phyloP scores from a whole-genome alignment of 495 filamentous ascomycete species.

The Niebla homalea region DNA sequence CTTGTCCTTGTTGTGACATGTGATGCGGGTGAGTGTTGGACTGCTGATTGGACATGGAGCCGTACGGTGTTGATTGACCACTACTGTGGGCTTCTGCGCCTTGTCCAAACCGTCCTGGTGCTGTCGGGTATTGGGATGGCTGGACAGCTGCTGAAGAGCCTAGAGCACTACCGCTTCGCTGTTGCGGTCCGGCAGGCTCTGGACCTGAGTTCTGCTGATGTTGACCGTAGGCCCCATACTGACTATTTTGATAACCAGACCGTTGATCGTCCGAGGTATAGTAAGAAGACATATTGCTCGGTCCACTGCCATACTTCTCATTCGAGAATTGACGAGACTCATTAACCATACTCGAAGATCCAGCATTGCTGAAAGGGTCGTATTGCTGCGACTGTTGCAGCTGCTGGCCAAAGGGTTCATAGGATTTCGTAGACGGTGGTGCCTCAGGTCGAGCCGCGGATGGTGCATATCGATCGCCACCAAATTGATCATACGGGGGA shows the following conservation, averaged over 20 bases:
- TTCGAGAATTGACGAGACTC: not conserved
- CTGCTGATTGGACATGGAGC: slow-evolving; percentile 54
- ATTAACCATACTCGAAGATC: not conserved
- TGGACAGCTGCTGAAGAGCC: slow-evolving; percentile 58
- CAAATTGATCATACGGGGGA: slow-evolving; percentile 27
- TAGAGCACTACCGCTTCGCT: slow-evolving; percentile 61
- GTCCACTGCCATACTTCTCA: slow-evolving; percentile 13
- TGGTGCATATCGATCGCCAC: slow-evolving; percentile 50
- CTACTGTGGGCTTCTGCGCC: slow-evolving; percentile 62
- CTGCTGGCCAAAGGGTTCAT: slow-evolving; percentile 78
- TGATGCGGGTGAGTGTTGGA: slow-evolving; percentile 36
- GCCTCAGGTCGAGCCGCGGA: slow-evolving; percentile 41
- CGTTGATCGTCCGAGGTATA: slow-evolving; percentile 76
- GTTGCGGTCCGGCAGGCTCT: slow-evolving; percentile 56
- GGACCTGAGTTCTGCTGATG: slow-evolving; percentile 50
- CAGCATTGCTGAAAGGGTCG: slow-evolving; percentile 29
- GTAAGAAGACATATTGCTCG: slow-evolving; percentile 72
- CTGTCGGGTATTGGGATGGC: slow-evolving; percentile 59
- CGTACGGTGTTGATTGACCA: slow-evolving; percentile 81
- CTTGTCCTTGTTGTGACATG: slow-evolving; percentile 46
- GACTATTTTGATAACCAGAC: slow-evolving; percentile 65
- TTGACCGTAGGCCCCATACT: slow-evolving; percentile 67
- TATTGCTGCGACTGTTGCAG: slow-evolving; percentile 51
- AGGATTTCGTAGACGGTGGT: slow-evolving; percentile 63
- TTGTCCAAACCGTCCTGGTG: slow-evolving; percentile 53